Evolutionary conservation across 2,329 filamentous ascomycete species (phyloP).

Genomic region (Paramyrothecium sp.): DNA sequence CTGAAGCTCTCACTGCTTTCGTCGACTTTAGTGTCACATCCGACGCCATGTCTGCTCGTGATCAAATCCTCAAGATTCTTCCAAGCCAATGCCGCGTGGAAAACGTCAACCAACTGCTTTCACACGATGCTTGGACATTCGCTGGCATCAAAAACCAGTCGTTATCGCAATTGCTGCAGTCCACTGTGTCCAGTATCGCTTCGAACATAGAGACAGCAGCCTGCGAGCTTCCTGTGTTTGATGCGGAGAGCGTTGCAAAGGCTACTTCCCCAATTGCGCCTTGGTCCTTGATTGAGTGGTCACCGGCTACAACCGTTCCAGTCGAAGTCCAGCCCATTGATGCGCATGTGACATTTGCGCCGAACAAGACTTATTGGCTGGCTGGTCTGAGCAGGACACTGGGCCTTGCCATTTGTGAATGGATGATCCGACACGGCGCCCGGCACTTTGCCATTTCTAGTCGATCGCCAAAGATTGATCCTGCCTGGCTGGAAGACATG

Average conservation of each 20-base stretch:
- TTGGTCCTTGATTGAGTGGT: not conserved
- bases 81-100: too few species aligned
- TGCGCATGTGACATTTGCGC: conserved; percentile 12
- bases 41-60: too few species aligned
- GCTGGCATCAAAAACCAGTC: too few species aligned
- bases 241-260: not conserved
- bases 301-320: not conserved
- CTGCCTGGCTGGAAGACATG: conserved; percentile 20
- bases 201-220: too few species aligned
- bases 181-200: too few species aligned
- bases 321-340: not conserved
- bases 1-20: too few species aligned
- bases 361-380: conserved; percentile 29
- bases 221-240: too few species aligned
- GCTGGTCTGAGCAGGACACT: conserved; percentile 29
- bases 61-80: too few species aligned
- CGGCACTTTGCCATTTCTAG: conserved; percentile 35
- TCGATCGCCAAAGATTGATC: conserved; percentile 31
- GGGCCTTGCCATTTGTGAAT: conserved; percentile 35
- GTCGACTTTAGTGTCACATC: too few species aligned
- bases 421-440: conserved; percentile 38
- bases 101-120: too few species aligned
- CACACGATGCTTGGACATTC: too few species aligned
- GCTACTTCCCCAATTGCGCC: not conserved
- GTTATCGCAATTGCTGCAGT: too few species aligned